Percentiles rank a stretch among this genome's conserved stretches.
phyloP scores from a whole-genome alignment of 192 early-diverging fungal species.

The Haplosporangium gracile region DNA sequence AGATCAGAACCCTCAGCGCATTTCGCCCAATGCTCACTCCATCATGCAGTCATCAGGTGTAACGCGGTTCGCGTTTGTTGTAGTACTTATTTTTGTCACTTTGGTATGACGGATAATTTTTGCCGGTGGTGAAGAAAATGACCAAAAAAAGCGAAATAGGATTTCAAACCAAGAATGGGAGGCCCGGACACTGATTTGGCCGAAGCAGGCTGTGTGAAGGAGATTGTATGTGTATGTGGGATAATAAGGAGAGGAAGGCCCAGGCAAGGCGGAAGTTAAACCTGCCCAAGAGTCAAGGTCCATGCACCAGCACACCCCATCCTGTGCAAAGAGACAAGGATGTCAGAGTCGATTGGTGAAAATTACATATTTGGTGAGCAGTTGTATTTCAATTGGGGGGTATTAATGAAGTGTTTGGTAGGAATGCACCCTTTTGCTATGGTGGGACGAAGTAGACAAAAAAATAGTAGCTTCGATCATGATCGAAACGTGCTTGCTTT shows the following conservation, averaged over 20 bases:
- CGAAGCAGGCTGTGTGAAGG: not conserved
- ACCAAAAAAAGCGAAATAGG: not conserved
- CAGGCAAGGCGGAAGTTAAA: too few relatives aligned
- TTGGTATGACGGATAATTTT: not conserved
- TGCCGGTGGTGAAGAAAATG: not conserved
- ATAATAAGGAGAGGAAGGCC: not conserved
- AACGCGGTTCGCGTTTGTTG: not conserved
- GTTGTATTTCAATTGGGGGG: too few relatives aligned
- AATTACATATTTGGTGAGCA: too few relatives aligned
- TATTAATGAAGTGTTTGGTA: too few relatives aligned
- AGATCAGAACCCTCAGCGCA: too few relatives aligned
- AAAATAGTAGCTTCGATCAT: too few relatives aligned
- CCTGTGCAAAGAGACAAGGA: not conserved
- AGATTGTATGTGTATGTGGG: not conserved
- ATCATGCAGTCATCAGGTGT: too few relatives aligned
- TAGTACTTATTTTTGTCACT: not conserved
- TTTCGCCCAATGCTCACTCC: too few relatives aligned
- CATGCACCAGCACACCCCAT: not conserved
- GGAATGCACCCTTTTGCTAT: too few relatives aligned
- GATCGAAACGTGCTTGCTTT: too few relatives aligned
- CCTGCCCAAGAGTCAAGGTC: not conserved
- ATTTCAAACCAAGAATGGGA: not conserved
- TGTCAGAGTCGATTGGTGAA: not conserved
- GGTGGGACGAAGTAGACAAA: too few relatives aligned
- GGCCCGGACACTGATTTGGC: not conserved